A percentile compares a stretch with the other conserved stretches of the same genome.
These are phyloP conservation scores for Penicillium diatomitis DNA, from an alignment of 495 filamentous ascomycete genomes.

Conservation along the genomic window DNA sequence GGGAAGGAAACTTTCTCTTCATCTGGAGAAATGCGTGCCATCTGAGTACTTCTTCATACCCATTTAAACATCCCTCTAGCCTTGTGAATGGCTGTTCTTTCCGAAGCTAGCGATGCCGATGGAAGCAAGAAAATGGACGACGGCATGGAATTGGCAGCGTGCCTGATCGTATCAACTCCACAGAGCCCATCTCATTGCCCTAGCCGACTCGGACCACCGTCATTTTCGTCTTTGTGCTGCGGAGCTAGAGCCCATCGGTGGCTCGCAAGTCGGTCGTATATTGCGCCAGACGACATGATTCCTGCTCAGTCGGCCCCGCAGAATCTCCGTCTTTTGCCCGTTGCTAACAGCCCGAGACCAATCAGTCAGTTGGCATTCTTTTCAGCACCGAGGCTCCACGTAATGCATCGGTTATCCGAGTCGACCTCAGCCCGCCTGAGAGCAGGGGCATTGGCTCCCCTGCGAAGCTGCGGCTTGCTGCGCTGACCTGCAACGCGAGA, in stretches of 20 bases:
- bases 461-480: too few species aligned
- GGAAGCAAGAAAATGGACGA: neutral
- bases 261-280: neutral
- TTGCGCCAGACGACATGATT: neutral
- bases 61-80: neutral
- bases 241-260: neutral
- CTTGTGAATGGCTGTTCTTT: neutral
- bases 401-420: too few species aligned
- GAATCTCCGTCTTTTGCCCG: constrained; percentile 1
- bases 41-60: neutral
- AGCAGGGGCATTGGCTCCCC: too few species aligned
- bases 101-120: neutral
- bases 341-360: neutral
- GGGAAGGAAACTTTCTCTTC: neutral
- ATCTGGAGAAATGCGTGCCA: neutral
- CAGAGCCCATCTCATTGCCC: neutral
- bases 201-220: neutral
- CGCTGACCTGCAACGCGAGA: too few species aligned
- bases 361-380: neutral
- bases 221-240: neutral
- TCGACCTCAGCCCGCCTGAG: too few species aligned
- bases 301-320: neutral
- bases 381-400: too few species aligned
- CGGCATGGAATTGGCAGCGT: neutral
- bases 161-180: neutral